These are phyloP conservation scores for Elongisporangium prolatum DNA, from an alignment of 352 stramenopile species.

Conservation along the genomic window DNA sequence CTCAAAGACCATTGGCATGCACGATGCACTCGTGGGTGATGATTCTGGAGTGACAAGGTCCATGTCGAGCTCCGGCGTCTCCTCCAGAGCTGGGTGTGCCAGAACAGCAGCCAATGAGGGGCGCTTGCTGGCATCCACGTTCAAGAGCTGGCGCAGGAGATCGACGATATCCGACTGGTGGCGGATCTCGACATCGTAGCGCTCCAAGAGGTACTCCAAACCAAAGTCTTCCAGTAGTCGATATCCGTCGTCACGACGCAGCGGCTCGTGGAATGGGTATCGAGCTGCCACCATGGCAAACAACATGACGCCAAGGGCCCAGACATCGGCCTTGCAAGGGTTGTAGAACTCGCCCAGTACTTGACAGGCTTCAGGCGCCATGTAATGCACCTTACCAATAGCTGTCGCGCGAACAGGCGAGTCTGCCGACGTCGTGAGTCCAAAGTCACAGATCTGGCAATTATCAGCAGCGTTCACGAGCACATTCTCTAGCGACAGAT, in stretches of 20 bases:
- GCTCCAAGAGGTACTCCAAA: constrained; percentile 62
- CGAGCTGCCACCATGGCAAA: constrained; percentile 62
- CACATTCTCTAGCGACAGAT: constrained; percentile 82
- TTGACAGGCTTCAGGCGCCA: constrained; percentile 62
- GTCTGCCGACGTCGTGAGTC: constrained; percentile 38
- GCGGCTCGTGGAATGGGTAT: constrained; percentile 60
- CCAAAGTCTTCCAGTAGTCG: constrained; percentile 49
- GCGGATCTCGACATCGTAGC: constrained; percentile 47
- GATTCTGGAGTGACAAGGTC: background rate
- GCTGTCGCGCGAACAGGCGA: constrained; percentile 21
- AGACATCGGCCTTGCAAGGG: constrained; percentile 61
- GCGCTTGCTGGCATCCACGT: constrained; percentile 40
- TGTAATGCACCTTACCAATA: constrained; percentile 79
- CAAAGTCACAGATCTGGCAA: constrained; percentile 82
- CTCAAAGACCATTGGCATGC: too few relatives aligned
- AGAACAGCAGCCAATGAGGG: constrained; percentile 34
- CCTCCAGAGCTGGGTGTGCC: constrained; percentile 32
- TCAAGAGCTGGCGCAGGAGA: constrained; percentile 48
- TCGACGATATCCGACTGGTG: constrained; percentile 37
- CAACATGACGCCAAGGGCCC: constrained; percentile 80
- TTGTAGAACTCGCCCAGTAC: constrained; percentile 40
- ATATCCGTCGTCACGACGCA: constrained; percentile 53
- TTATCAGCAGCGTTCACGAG: constrained; percentile 58
- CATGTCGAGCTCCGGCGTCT: constrained; percentile 4
- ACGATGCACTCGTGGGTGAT: too few relatives aligned